Percentiles rank a stretch among this genome's conserved stretches.
phyloP scores from a whole-genome alignment of 495 filamentous ascomycete genomes.

The Cenococcum geophilum region DNA sequence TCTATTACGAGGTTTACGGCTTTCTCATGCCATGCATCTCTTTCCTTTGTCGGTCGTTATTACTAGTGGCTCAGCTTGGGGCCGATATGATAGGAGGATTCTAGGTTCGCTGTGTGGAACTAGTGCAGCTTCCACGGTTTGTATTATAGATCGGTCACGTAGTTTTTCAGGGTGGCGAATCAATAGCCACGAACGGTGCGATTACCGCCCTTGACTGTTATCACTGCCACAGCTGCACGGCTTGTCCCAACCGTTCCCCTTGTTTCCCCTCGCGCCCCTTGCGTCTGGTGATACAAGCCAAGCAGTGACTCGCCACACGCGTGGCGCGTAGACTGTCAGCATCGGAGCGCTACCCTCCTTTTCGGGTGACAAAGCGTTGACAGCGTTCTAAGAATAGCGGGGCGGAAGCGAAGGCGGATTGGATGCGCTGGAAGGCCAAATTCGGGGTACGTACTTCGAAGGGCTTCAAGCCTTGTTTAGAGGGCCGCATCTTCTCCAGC shows the following conservation, averaged over 20 bases:
- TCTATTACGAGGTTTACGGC: slow-evolving; percentile 4
- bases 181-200: neutral
- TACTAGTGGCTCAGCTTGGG: neutral
- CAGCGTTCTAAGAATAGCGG: slow-evolving; percentile 15
- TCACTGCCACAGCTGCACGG: too few relatives aligned
- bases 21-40: neutral
- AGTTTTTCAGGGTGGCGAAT: neutral
- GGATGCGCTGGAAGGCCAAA: slow-evolving; percentile 1
- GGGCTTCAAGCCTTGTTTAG: neutral
- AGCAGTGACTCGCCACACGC: neutral
- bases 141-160: neutral
- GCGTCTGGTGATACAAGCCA: neutral
- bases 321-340: neutral
- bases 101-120: slow-evolving; percentile 5
- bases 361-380: neutral
- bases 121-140: slow-evolving; percentile 15
- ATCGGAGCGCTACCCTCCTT: neutral
- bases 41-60: neutral
- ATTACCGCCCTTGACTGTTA: too few relatives aligned
- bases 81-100: neutral
- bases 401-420: slow-evolving; percentile 3
- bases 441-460: neutral
- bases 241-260: too few relatives aligned
- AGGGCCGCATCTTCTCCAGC: neutral
- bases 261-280: too few relatives aligned